Evolutionary conservation across 192 early-diverging fungal genomes (phyloP).

Genomic region (Glomus cerebriforme): DNA sequence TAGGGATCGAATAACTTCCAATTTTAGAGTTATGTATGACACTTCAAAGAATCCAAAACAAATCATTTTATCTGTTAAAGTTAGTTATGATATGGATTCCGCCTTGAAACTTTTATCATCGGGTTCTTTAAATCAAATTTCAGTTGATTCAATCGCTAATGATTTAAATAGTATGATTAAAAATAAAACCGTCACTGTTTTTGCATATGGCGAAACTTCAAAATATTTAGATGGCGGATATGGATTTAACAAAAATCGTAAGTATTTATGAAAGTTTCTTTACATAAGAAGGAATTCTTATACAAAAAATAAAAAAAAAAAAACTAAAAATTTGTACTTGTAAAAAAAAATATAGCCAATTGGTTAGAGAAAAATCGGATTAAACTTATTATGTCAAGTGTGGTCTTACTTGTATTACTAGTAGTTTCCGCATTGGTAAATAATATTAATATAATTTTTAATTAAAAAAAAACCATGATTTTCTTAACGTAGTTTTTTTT

Average conservation of each 20-base stretch:
- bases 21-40: not conserved
- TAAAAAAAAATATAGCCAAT: not conserved
- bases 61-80: not conserved
- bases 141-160: not conserved
- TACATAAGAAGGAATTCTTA: no score
- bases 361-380: not conserved
- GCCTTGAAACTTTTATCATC: no score
- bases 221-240: not conserved
- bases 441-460: not conserved
- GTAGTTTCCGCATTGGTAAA: not conserved
- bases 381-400: no score
- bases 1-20: not conserved
- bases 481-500: not conserved
- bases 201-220: not conserved
- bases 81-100: no score
- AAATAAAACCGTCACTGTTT: not conserved
- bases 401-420: not conserved
- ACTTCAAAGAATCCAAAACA: not conserved
- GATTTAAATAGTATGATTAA: not conserved
- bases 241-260: not conserved
- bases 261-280: not conserved
- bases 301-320: no score
- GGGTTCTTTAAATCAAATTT: not conserved
- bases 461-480: not conserved
- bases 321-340: no score